These are phyloP conservation scores for Jamesozyma jinghongensis DNA, from an alignment of 805 yeast species.

Conservation along the genomic window DNA sequence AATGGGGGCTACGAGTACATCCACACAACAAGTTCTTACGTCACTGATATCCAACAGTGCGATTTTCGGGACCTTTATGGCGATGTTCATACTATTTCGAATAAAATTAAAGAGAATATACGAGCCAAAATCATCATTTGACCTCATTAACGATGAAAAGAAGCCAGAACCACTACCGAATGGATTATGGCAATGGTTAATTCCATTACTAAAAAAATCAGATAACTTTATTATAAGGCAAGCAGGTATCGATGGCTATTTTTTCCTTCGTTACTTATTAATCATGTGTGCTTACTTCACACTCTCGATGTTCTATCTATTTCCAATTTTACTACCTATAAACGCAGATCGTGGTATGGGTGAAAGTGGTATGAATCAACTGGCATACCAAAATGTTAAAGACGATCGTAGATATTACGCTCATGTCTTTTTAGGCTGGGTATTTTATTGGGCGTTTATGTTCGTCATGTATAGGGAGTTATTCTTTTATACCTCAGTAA, in stretches of 20 bases:
- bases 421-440: conserved; percentile 75
- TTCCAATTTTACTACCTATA: conserved; percentile 71
- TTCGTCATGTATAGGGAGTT: conserved; percentile 78
- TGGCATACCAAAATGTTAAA: conserved; percentile 69
- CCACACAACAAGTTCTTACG: conserved; percentile 69
- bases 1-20: conserved; percentile 31
- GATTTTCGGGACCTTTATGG: conserved; percentile 52
- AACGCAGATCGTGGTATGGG: conserved; percentile 63
- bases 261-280: conserved; percentile 71
- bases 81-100: conserved; percentile 56
- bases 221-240: conserved; percentile 73
- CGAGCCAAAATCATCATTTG: conserved; percentile 67
- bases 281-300: conserved; percentile 46
- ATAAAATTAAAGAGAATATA: conserved; percentile 67
- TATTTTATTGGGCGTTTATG: conserved; percentile 59
- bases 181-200: conserved; percentile 65
- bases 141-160: conserved; percentile 48
- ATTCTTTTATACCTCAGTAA: conserved; percentile 62
- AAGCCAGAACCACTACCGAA: conserved; percentile 66
- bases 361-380: conserved; percentile 59
- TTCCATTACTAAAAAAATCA: conserved; percentile 52
- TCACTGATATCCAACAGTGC: conserved; percentile 60
- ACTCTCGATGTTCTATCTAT: conserved; percentile 45
- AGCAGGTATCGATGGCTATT: conserved; percentile 90
- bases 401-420: conserved; percentile 63